phyloP scores from a whole-genome alignment of 495 filamentous ascomycete genomes.

The Xylaria cubensis region DNA sequence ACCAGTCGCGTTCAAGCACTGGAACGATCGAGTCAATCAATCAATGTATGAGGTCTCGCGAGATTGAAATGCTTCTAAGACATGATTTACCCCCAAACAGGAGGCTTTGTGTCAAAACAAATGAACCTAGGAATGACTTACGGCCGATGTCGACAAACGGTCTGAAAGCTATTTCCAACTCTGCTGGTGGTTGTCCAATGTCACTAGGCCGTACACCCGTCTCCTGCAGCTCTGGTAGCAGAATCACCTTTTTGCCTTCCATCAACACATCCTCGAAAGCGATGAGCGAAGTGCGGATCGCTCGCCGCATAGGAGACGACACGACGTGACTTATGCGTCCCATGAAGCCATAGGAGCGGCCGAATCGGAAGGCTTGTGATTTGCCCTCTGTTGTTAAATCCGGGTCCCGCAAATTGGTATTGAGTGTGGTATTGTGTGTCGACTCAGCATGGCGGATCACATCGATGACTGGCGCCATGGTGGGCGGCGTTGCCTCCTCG shows the following conservation, averaged over 20 bases:
- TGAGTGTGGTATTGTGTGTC: conserved; percentile 68
- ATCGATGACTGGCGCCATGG: conserved; percentile 54
- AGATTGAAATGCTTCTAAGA: neutral
- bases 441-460: conserved; percentile 55
- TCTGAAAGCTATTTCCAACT: conserved; percentile 45
- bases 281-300: conserved; percentile 71
- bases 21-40: conserved; percentile 30
- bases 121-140: neutral
- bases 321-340: conserved; percentile 65
- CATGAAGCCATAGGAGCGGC: conserved; percentile 60
- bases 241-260: conserved; percentile 9
- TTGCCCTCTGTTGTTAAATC: conserved; percentile 67
- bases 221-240: conserved; percentile 42
- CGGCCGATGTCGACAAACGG: conserved; percentile 58
- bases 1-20: conserved; percentile 61
- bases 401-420: conserved; percentile 69
- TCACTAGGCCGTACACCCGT: conserved; percentile 61
- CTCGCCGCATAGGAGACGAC: conserved; percentile 74
- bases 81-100: neutral
- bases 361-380: conserved; percentile 67
- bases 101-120: neutral
- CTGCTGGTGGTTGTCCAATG: conserved; percentile 61
- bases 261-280: conserved; percentile 55
- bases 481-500: neutral
- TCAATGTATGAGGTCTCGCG: neutral